These are phyloP conservation scores for Epichloe hybrida DNA, from an alignment of 2,329 filamentous ascomycete species.

Conservation along the genomic window DNA sequence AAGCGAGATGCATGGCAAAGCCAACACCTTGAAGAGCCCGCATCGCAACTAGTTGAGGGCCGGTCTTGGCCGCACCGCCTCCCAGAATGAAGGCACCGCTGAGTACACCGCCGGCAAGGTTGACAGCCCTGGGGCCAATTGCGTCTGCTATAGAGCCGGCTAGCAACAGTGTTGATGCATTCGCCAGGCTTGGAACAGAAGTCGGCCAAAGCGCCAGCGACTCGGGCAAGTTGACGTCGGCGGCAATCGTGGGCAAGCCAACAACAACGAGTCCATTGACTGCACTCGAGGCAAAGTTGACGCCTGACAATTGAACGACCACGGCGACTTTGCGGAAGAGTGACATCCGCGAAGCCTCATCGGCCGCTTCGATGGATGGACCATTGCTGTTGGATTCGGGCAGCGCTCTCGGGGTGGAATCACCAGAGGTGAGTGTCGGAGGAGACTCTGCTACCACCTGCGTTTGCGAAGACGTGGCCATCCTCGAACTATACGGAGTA, in stretches of 20 bases:
- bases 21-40: slow-evolving; percentile 27
- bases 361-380: neutral
- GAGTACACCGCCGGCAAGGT: slow-evolving; percentile 20
- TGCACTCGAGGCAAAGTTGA: slow-evolving; percentile 2
- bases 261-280: slow-evolving; percentile 20
- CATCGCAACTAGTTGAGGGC: slow-evolving; percentile 23
- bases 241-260: slow-evolving; percentile 26
- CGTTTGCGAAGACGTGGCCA: neutral
- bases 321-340: slow-evolving; percentile 3
- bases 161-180: slow-evolving; percentile 23
- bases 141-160: slow-evolving; percentile 26
- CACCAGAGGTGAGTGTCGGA: neutral
- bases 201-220: slow-evolving; percentile 27
- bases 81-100: slow-evolving; percentile 17
- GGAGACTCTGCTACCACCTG: neutral
- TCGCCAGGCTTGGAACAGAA: slow-evolving; percentile 22
- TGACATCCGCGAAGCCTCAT: neutral
- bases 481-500: neutral
- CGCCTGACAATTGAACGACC: neutral
- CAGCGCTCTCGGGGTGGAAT: neutral
- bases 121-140: slow-evolving; percentile 19
- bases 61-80: slow-evolving; percentile 15
- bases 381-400: neutral
- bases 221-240: slow-evolving; percentile 19
- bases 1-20: slow-evolving; percentile 21